These are phyloP conservation scores for Phytophthora brassicae DNA, from an alignment of 352 stramenopile genomes.

Conservation along the genomic window DNA sequence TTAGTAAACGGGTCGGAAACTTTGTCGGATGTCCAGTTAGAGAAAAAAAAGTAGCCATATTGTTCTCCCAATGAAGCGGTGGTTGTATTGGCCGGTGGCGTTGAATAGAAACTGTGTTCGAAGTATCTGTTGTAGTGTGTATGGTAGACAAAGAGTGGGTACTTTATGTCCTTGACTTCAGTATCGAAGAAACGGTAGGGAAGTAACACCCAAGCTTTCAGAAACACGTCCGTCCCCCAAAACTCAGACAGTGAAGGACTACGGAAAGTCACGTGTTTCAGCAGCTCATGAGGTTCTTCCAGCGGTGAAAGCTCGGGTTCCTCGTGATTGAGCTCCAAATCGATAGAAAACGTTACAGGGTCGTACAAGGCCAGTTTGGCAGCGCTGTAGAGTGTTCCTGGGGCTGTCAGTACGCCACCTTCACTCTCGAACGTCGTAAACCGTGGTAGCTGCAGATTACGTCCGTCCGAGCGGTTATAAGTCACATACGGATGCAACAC, in stretches of 20 bases:
- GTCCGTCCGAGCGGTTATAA: slow-evolving; percentile 64
- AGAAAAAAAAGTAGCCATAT: slow-evolving; percentile 71
- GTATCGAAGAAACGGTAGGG: slow-evolving; percentile 68
- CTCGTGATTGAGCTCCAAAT: slow-evolving; percentile 55
- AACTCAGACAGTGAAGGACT: slow-evolving; percentile 61
- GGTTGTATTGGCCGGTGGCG: slow-evolving; percentile 29
- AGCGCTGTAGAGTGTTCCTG: slow-evolving; percentile 60
- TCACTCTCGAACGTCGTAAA: slow-evolving; percentile 64
- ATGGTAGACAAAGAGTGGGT: slow-evolving; percentile 78
- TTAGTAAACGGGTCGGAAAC: slow-evolving; percentile 47
- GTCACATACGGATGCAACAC: slow-evolving; percentile 63
- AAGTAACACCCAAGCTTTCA: slow-evolving; percentile 75
- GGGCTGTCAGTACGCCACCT: slow-evolving; percentile 51
- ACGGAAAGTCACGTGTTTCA: slow-evolving; percentile 71
- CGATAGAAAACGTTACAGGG: slow-evolving; percentile 32
- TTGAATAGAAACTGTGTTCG: slow-evolving; percentile 51
- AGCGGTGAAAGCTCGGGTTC: slow-evolving; percentile 39
- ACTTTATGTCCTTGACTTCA: slow-evolving; percentile 50
- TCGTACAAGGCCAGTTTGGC: slow-evolving; percentile 52
- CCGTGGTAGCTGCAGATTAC: slow-evolving; percentile 44
- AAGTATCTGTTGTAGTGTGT: slow-evolving; percentile 72
- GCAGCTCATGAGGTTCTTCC: slow-evolving; percentile 47
- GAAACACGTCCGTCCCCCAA: slow-evolving; percentile 67
- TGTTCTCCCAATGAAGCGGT: slow-evolving; percentile 35
- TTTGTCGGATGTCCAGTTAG: slow-evolving; percentile 69